A percentile compares a stretch with the other conserved stretches of the same genome.
These are phyloP conservation scores for Bassia scoparia DNA, from an alignment of 148 eudicot species.

Conservation along the genomic window DNA sequence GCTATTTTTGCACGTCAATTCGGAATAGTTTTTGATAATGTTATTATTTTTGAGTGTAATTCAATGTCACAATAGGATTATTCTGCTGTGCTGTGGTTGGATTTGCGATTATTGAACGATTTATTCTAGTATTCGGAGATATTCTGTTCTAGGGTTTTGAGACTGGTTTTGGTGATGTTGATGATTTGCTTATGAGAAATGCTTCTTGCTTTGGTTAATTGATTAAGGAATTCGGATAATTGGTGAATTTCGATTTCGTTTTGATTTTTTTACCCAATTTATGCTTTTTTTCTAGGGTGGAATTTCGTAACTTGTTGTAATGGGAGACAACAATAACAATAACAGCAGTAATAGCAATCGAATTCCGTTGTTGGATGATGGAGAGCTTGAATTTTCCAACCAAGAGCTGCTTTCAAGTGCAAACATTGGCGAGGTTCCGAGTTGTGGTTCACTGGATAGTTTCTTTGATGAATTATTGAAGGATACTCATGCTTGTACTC, in stretches of 20 bases:
- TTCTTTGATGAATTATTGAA: conserved; percentile 64
- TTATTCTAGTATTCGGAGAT: not conserved
- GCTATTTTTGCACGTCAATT: not conserved
- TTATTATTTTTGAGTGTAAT: not conserved
- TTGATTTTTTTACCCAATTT: not conserved
- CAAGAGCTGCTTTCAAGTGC: conserved; percentile 58
- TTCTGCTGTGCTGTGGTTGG: conserved; percentile 1
- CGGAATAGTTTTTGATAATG: not conserved
- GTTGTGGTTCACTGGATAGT: conserved; percentile 74
- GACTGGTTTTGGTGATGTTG: not conserved
- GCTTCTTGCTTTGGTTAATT: not conserved
- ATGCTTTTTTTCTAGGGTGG: conserved; percentile 1
- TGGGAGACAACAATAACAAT: conserved; percentile 18
- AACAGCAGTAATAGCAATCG: conserved; percentile 8
- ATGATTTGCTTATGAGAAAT: not conserved
- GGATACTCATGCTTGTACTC: conserved; percentile 82
- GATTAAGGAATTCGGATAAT: too few relatives aligned
- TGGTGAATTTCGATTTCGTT: not conserved
- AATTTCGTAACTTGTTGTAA: conserved; percentile 2
- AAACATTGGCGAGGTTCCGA: conserved; percentile 52
- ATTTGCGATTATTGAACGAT: conserved; percentile 6
- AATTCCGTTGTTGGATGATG: conserved; percentile 52
- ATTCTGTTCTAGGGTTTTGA: conserved; percentile 16
- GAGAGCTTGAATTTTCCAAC: conserved; percentile 77
- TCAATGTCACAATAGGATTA: not conserved